Evolutionary conservation across 139 green algal genomes (phyloP), one percentile per base, ranked within the genome.

Genomic region (Nannochloris sp.): DNA sequence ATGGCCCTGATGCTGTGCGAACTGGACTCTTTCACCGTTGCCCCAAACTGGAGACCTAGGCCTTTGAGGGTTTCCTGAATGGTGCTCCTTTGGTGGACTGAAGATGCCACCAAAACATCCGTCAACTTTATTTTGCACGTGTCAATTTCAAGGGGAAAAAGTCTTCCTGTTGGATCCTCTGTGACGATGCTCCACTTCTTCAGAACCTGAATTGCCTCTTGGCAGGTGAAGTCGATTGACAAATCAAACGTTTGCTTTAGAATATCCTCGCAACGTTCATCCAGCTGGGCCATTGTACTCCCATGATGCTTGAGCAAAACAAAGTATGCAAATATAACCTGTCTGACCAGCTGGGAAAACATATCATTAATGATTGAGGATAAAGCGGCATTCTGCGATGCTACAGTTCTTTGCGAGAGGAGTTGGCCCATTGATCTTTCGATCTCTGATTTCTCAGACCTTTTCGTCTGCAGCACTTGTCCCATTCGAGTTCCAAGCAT

Each of bases 181-280:
- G 12, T 30, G 20, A 82, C 61, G 13, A 88, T 61, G 0, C 79
- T 74, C 64, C 80, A 81, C 20, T 61, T 44, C 46, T 75, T 16
- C 43, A 86, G 62, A 20, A 56, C 51, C 2, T 77, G 73, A 37
- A 88, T 63, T 17, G 76, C 66, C 46, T 71, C 65, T 36, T 84
- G 66, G 23, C 77, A 53, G 9, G 68, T 68, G 48, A 82, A 88
- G 74, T 88, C 82, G 26, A 87, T 69, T 17, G 33, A 58, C 57
- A 76, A 59, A 11, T 68, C 64, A 69, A 84, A 88, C 16, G 59
- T 31, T 23, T 23, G 16, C 25, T 61, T 46, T 44, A 85, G 63
- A 26, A 77, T 71, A 58, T 60, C 30, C 59, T 86, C 81, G 55
- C 68, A 78, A 28, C 51, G 50, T 3, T 56, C 36, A 56, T 87